phyloP scores from a whole-genome alignment of 306 rosid genomes.

The Cicer cuneatum region DNA sequence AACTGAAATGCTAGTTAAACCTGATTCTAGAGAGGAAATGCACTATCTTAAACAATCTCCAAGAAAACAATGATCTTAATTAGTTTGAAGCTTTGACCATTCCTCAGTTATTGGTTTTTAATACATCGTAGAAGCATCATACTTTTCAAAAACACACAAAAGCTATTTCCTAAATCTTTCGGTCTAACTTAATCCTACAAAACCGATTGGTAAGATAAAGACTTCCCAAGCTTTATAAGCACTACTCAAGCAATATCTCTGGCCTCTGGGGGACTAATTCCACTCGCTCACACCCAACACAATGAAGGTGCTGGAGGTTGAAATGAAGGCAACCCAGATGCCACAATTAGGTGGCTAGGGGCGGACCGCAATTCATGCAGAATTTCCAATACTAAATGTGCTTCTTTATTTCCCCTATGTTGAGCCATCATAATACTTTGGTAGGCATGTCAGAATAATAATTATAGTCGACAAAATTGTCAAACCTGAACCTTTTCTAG shows the following conservation, averaged over 20 bases:
- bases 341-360: no score
- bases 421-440: conserved; percentile 20
- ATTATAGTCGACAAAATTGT: conserved; percentile 11
- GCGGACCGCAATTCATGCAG: no score
- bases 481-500: conserved; percentile 2
- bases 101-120: conserved; percentile 4
- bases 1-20: conserved; percentile 32
- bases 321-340: no score
- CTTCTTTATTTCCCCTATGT: not conserved
- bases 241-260: no score
- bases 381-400: no score
- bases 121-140: conserved; percentile 21
- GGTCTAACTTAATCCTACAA: no score
- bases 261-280: no score
- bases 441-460: conserved; percentile 4
- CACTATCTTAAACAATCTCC: conserved; percentile 9
- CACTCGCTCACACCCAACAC: no score
- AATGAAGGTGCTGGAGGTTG: no score
- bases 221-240: no score
- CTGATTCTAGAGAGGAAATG: conserved; percentile 1
- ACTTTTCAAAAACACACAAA: conserved; percentile 10
- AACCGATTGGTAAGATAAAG: no score
- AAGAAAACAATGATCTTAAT: conserved; percentile 23
- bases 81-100: conserved; percentile 28
- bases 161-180: not conserved